Percentiles rank a stretch among this genome's conserved stretches.
phyloP scores from a whole-genome alignment of 2,329 filamentous ascomycete genomes.

The Penicillium sp. region DNA sequence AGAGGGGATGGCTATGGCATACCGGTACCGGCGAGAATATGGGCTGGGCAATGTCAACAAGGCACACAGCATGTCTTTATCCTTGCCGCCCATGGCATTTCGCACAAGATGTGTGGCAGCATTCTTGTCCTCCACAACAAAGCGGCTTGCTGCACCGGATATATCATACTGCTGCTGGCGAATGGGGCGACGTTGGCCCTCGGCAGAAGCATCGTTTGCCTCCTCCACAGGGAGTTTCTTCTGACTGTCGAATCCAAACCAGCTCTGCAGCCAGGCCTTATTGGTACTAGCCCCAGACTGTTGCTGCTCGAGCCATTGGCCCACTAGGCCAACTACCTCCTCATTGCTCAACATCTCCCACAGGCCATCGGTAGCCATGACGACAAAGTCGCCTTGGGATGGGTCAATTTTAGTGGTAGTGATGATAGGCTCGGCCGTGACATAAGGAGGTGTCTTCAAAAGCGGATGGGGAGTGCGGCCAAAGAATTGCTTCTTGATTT shows the following conservation, averaged over 20 bases:
- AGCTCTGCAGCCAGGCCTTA: constrained; percentile 67
- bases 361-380: constrained; percentile 92
- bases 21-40: constrained; percentile 88
- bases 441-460: constrained; percentile 89
- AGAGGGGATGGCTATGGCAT: constrained; percentile 31
- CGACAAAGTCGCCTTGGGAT: constrained; percentile 86
- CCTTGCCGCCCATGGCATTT: constrained; percentile 89
- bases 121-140: constrained; percentile 92
- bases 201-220: constrained; percentile 45
- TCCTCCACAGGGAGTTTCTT: constrained; percentile 74
- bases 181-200: constrained; percentile 77
- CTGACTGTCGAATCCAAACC: constrained; percentile 56
- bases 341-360: constrained; percentile 99
- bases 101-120: constrained; percentile 92
- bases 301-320: constrained; percentile 91
- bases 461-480: constrained; percentile 72
- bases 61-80: constrained; percentile 89
- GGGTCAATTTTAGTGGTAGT: constrained; percentile 91
- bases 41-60: constrained; percentile 87
- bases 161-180: constrained; percentile 90
- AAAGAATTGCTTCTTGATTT: constrained; percentile 82
- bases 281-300: constrained; percentile 38
- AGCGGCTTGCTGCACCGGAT: constrained; percentile 66
- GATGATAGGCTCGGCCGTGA: constrained; percentile 91
- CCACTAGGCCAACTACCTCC: constrained; percentile 93